Conservation (phyloP, 768 basidiomycete species). For the Lentinula sp. region DNA sequence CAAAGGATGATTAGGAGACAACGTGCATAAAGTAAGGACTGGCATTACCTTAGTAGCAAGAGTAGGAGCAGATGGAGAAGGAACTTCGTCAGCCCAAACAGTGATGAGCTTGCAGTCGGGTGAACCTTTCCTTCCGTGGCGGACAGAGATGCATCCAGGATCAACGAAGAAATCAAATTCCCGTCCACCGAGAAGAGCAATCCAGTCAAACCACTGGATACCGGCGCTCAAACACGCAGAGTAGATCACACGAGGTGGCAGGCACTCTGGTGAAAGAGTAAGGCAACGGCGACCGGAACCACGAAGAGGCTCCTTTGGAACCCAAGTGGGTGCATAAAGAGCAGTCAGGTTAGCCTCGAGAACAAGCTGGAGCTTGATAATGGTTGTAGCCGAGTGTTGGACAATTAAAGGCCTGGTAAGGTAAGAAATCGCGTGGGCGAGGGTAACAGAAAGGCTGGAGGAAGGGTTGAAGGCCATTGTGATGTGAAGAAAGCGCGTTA, state of each 20-base stretch:
- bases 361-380: conserved; percentile 63
- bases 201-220: conserved; percentile 82
- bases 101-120: conserved; percentile 41
- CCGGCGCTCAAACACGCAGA: conserved; percentile 62
- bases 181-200: conserved; percentile 54
- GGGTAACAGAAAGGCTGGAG: conserved; percentile 55
- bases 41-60: conserved; percentile 8
- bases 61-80: conserved; percentile 18
- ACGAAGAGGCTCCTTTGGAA: conserved; percentile 52
- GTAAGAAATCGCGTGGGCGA: conserved; percentile 70
- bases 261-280: conserved; percentile 59
- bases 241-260: conserved; percentile 69
- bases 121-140: conserved; percentile 35
- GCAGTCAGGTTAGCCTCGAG: conserved; percentile 72
- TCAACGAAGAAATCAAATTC: conserved; percentile 81
- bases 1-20: conserved; percentile 1
- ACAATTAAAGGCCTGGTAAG: conserved; percentile 60
- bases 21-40: conserved; percentile 9
- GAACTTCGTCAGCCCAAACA: conserved; percentile 59
- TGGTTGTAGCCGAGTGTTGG: conserved; percentile 51
- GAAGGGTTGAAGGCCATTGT: conserved; percentile 17
- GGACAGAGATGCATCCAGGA: conserved; percentile 71
- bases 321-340: conserved; percentile 64
- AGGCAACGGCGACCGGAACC: conserved; percentile 73
- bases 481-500: not conserved